Evolutionary conservation across 2,329 filamentous ascomycete species (phyloP).

Genomic region (Botrytis fragariae): DNA sequence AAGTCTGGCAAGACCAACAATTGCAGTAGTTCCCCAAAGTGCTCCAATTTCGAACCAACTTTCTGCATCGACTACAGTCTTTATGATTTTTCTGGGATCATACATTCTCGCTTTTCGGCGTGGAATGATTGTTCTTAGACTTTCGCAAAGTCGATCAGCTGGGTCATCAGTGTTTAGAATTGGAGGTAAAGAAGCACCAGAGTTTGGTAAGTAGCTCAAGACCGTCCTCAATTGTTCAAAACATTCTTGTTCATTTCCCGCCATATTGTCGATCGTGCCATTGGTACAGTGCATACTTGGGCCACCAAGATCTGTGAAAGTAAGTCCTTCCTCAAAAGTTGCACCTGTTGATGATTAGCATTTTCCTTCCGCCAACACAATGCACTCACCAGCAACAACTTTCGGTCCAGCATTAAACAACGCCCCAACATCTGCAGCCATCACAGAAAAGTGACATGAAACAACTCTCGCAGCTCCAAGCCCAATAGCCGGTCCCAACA

Average conservation of each 20-base stretch:
- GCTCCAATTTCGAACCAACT: slow-evolving; percentile 64
- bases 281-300: slow-evolving; percentile 62
- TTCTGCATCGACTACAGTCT: slow-evolving; percentile 51
- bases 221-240: slow-evolving; percentile 60
- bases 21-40: slow-evolving; percentile 61
- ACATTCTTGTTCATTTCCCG: slow-evolving; percentile 57
- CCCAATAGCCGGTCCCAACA: slow-evolving; percentile 62
- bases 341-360: slow-evolving; percentile 41
- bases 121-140: slow-evolving; percentile 55
- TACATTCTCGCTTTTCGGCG: slow-evolving; percentile 59
- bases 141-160: slow-evolving; percentile 47
- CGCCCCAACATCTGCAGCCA: slow-evolving; percentile 60
- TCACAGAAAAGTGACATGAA: slow-evolving; percentile 62
- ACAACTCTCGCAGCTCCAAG: slow-evolving; percentile 61
- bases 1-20: slow-evolving; percentile 58
- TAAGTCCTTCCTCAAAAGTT: slow-evolving; percentile 62
- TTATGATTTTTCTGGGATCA: slow-evolving; percentile 56
- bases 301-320: slow-evolving; percentile 58
- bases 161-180: slow-evolving; percentile 48
- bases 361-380: too few species aligned
- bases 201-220: slow-evolving; percentile 56
- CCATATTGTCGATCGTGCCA: slow-evolving; percentile 64
- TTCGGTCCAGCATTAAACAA: slow-evolving; percentile 64
- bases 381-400: slow-evolving; percentile 49
- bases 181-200: slow-evolving; percentile 54